Evolutionary conservation across 2,329 filamentous ascomycete species (phyloP).

Genomic region (Acarospora socialis): DNA sequence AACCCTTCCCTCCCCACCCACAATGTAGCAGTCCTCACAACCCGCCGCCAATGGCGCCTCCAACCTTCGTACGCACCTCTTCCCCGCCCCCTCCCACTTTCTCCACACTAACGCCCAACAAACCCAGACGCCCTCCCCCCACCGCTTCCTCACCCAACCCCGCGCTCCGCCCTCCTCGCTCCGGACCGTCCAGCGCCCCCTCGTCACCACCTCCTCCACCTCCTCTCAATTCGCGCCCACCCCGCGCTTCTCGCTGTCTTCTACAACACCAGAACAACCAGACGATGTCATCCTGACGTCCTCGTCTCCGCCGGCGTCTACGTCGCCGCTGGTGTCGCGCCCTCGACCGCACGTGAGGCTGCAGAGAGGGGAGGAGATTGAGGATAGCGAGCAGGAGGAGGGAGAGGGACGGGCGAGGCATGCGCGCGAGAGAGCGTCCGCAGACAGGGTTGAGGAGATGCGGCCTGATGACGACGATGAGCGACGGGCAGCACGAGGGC

Average conservation of each 20-base stretch:
- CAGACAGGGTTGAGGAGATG: no score
- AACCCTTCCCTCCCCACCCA: no score
- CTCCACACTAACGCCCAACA: no score
- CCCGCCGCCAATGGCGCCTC: no score
- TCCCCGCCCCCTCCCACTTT: no score
- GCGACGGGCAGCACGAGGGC: no score
- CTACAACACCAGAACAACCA: slow-evolving; percentile 9
- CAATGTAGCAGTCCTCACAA: no score
- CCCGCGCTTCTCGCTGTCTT: slow-evolving; percentile 18
- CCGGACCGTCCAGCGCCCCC: slow-evolving; percentile 14
- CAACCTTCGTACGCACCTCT: no score
- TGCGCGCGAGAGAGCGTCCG: no score
- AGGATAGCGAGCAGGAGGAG: slow-evolving; percentile 7
- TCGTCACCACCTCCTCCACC: slow-evolving; percentile 1
- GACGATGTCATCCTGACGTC: slow-evolving; percentile 1
- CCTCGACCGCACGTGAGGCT: neutral
- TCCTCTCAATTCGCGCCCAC: slow-evolving; percentile 14
- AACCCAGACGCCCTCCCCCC: slow-evolving; percentile 25
- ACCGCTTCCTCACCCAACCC: slow-evolving; percentile 21
- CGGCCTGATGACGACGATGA: no score
- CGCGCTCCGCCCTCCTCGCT: slow-evolving; percentile 16
- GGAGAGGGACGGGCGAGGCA: neutral
- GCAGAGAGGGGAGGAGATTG: slow-evolving; percentile 7
- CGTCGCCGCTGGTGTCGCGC: slow-evolving; percentile 8
- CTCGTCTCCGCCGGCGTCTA: slow-evolving; percentile 4